These are phyloP conservation scores for Lipomyces orientalis DNA, from an alignment of 805 yeast genomes.

Conservation along the genomic window DNA sequence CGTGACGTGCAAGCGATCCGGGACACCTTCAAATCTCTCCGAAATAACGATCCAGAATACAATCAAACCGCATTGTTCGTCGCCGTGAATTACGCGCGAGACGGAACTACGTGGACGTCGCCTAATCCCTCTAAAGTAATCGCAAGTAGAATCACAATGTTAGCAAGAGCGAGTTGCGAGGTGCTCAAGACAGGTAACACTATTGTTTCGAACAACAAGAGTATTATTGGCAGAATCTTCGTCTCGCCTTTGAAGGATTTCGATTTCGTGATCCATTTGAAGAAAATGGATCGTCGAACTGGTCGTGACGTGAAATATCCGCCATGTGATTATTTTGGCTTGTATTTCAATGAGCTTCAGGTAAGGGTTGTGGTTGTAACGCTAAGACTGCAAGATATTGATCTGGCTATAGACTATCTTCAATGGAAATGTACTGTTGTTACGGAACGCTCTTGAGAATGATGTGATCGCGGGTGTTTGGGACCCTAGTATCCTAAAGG, in stretches of 20 bases:
- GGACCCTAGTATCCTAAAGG: constrained; percentile 65
- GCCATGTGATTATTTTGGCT: constrained; percentile 18
- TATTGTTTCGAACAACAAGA: neutral
- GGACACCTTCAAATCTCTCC: constrained; percentile 66
- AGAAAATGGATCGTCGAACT: constrained; percentile 41
- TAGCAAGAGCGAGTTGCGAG: constrained; percentile 75
- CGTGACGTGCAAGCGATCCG: constrained; percentile 44
- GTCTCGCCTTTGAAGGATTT: constrained; percentile 84
- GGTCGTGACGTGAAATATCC: constrained; percentile 13
- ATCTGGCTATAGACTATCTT: constrained; percentile 14
- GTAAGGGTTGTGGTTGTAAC: neutral
- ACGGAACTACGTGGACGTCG: constrained; percentile 84
- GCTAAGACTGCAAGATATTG: neutral
- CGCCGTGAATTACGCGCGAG: constrained; percentile 81
- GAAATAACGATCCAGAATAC: constrained; percentile 83
- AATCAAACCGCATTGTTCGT: constrained; percentile 79
- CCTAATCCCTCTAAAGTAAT: constrained; percentile 69
- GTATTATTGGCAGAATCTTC: constrained; percentile 51
- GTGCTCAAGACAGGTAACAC: constrained; percentile 45
- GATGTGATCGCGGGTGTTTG: constrained; percentile 81
- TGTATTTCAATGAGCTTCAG: constrained; percentile 31
- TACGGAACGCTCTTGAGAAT: constrained; percentile 60
- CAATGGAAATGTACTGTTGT: constrained; percentile 69
- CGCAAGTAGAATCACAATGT: constrained; percentile 84
- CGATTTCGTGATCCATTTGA: constrained; percentile 74